Evolutionary conservation across 179 eudicot genomes (phyloP), one percentile per base, ranked within the genome.

Genomic region (Camellia oleifera): DNA sequence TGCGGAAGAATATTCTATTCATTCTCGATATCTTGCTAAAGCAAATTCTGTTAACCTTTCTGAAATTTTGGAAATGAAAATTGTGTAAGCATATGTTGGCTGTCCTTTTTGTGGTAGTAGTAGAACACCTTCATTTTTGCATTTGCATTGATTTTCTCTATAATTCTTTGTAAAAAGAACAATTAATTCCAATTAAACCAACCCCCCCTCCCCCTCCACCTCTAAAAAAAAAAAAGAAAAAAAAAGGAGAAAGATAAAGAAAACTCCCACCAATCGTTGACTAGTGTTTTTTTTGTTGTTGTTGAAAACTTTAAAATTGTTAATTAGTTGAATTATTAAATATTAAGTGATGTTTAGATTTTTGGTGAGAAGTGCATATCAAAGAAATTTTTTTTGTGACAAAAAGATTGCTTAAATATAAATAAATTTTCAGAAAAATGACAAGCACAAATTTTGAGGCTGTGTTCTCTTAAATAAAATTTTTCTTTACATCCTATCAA

Each of bases 21-120:
- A 96, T 86, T 92, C 98, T 56, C 86, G 98, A 94, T 94, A 92
- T 85, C 96, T 94, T 48, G 84, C 97, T 48, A 96, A 96, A 89
- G 95, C 98, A 79, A 94, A 91, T 88, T 89, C 97, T 80, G 89
- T 90, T 71, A 92, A 94, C 87, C 97, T 91, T 81, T 88, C 97
- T n/a, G 97, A 96, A 82, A 92, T 96, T 87, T 96, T 98, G 69
- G 98, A 96, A 84, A 96, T 94, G 98, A 96, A 90, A 87, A 96
- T 96, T 83, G 90, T 96, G 98, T 96, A 91, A 90, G 98, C 71
- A 42, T 66, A 64, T 53, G 0, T 83, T 52, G 40, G 12, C 18
- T 65, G 68, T 18, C 67, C 40, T 10, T 14, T 69, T 81, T 32
- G 72, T 54, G 7, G 50, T 42, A 20, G 17, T 44, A 13, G 17